Evolutionary conservation across 805 yeast genomes (phyloP).

Genomic region (Yamadazyma endophytica): DNA sequence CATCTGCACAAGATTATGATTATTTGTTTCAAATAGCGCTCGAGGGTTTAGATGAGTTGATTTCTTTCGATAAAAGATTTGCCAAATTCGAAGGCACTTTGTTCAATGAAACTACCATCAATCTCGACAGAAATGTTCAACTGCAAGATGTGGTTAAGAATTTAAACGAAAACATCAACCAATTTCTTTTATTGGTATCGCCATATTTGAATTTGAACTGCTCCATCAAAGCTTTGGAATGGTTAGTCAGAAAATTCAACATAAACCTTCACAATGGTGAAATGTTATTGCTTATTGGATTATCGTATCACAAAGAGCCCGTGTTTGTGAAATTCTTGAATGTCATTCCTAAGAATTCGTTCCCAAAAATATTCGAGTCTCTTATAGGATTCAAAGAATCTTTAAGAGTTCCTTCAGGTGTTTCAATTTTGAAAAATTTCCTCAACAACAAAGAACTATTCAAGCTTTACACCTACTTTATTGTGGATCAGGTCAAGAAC

Average conservation of each 20-base stretch:
- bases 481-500: conserved; percentile 46
- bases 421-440: conserved; percentile 69
- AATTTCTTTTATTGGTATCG: conserved; percentile 68
- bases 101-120: conserved; percentile 77
- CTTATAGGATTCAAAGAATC: conserved; percentile 62
- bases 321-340: conserved; percentile 73
- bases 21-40: conserved; percentile 65
- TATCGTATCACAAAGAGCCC: conserved; percentile 77
- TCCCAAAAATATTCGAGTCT: conserved; percentile 82
- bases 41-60: conserved; percentile 74
- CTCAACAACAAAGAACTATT: conserved; percentile 61
- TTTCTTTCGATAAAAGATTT: conserved; percentile 71
- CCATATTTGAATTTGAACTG: conserved; percentile 75
- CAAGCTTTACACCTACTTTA: conserved; percentile 58
- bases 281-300: conserved; percentile 58
- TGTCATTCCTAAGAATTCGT: conserved; percentile 50
- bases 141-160: conserved; percentile 70
- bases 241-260: conserved; percentile 91
- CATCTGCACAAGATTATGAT: conserved; percentile 93
- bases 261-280: conserved; percentile 81
- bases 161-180: conserved; percentile 69
- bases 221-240: conserved; percentile 80
- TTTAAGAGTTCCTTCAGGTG: conserved; percentile 60
- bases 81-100: conserved; percentile 62
- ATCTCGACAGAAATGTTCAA: conserved; percentile 79